Conservation (phyloP, 257 asterid genomes). For the Orobanche coerulescens region DNA sequence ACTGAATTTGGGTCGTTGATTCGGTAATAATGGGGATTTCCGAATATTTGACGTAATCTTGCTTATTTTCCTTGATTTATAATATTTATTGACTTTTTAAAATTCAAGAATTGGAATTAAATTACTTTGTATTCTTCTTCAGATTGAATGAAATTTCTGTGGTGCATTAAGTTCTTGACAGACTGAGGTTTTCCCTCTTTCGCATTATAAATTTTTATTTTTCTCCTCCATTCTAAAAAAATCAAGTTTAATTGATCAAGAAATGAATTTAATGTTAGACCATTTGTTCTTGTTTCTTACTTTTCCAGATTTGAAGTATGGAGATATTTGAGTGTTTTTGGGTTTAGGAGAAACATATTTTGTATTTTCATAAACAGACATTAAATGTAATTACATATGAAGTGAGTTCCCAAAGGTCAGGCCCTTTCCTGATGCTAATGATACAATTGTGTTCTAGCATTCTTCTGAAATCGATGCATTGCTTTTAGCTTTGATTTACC, state of each 20-base stretch:
- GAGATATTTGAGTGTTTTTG: slow-evolving; percentile 12
- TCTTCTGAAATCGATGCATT: background rate
- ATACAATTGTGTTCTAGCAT: too few relatives aligned
- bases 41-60: background rate
- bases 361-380: background rate
- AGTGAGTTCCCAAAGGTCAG: too few relatives aligned
- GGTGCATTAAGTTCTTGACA: background rate
- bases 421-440: too few relatives aligned
- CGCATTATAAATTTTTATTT: background rate
- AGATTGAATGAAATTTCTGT: slow-evolving; percentile 6
- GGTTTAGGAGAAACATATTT: background rate
- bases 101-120: slow-evolving; percentile 5
- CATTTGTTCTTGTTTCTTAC: slow-evolving; percentile 1
- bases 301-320: background rate
- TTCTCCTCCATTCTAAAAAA: background rate
- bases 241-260: slow-evolving; percentile 7
- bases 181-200: background rate
- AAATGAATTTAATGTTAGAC: background rate
- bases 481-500: background rate
- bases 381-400: background rate
- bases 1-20: slow-evolving; percentile 1
- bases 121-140: slow-evolving; percentile 1
- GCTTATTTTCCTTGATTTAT: background rate
- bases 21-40: background rate
- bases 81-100: background rate